phyloP scores from a whole-genome alignment of 176 grass and related monocot genomes.

The Paspalum vaginatum region DNA sequence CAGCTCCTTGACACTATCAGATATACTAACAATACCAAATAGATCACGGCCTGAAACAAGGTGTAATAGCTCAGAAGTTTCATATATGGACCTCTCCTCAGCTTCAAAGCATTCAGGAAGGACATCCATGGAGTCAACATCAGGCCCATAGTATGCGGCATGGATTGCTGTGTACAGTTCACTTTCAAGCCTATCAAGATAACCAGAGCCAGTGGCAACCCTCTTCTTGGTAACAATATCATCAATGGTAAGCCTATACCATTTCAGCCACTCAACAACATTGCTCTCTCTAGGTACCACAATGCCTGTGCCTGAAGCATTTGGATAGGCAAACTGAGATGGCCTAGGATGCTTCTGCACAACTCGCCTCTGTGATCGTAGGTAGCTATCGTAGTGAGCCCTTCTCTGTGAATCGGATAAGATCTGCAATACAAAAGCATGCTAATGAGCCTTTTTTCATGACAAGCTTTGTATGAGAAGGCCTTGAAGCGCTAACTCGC shows the following conservation, averaged over 20 bases:
- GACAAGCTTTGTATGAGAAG: not conserved
- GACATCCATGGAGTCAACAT: constrained; percentile 71
- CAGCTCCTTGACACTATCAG: constrained; percentile 44
- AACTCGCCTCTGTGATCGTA: constrained; percentile 57
- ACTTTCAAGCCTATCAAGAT: constrained; percentile 87
- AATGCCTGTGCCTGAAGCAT: constrained; percentile 55
- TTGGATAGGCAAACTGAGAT: constrained; percentile 48
- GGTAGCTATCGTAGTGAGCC: constrained; percentile 78
- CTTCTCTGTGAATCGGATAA: constrained; percentile 81
- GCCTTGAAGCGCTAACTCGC: not conserved
- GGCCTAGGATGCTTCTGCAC: constrained; percentile 53
- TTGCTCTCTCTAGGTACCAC: constrained; percentile 65
- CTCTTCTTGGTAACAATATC: constrained; percentile 81
- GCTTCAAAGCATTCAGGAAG: constrained; percentile 96
- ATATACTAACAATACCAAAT: constrained; percentile 77
- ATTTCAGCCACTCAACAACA: constrained; percentile 96
- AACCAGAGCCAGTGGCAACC: constrained; percentile 64
- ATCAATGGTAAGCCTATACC: constrained; percentile 76
- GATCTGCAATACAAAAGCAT: constrained; percentile 56
- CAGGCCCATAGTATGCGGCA: constrained; percentile 80
- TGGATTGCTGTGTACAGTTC: constrained; percentile 82
- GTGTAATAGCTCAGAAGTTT: constrained; percentile 88
- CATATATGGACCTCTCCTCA: constrained; percentile 81
- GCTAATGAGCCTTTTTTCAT: constrained; percentile 9
- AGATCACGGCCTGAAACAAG: constrained; percentile 93